A percentile compares a stretch with the other conserved stretches of the same genome.
These are phyloP conservation scores for Rosa multiflora DNA, from an alignment of 306 rosid species.

Conservation along the genomic window DNA sequence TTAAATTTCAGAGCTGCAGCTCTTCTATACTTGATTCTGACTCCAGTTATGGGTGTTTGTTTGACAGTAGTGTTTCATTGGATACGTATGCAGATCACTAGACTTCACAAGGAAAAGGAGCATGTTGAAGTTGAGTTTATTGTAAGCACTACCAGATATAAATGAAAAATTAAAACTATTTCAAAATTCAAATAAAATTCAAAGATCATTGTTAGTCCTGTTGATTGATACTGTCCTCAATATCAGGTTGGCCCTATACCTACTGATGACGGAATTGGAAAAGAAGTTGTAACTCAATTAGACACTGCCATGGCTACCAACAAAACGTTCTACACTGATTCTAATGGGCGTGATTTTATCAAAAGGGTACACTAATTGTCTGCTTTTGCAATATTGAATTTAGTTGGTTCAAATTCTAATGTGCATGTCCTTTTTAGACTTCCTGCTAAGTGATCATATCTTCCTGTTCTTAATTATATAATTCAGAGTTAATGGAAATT, in stretches of 20 bases:
- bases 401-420: neutral
- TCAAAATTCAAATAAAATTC: neutral
- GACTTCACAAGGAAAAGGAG: conserved; percentile 81
- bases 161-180: neutral
- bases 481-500: neutral
- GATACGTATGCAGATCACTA: conserved; percentile 55
- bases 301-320: conserved; percentile 54
- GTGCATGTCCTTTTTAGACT: neutral
- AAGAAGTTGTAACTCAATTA: conserved; percentile 73
- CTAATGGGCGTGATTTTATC: conserved; percentile 92
- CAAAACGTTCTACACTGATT: conserved; percentile 87
- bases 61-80: conserved; percentile 10
- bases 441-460: neutral
- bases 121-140: conserved; percentile 91
- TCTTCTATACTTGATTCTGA: neutral
- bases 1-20: neutral
- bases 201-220: conserved; percentile 1
- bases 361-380: conserved; percentile 50
- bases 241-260: conserved; percentile 94
- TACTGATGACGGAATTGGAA: conserved; percentile 70
- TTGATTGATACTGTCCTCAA: conserved; percentile 23
- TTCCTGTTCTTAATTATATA: neutral
- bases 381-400: conserved; percentile 5
- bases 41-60: neutral
- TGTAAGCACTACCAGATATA: conserved; percentile 49